Percentiles rank a stretch among this genome's conserved stretches.
phyloP scores from a whole-genome alignment of 768 basidiomycete species.

The Brasilioporus rufonigricans region DNA sequence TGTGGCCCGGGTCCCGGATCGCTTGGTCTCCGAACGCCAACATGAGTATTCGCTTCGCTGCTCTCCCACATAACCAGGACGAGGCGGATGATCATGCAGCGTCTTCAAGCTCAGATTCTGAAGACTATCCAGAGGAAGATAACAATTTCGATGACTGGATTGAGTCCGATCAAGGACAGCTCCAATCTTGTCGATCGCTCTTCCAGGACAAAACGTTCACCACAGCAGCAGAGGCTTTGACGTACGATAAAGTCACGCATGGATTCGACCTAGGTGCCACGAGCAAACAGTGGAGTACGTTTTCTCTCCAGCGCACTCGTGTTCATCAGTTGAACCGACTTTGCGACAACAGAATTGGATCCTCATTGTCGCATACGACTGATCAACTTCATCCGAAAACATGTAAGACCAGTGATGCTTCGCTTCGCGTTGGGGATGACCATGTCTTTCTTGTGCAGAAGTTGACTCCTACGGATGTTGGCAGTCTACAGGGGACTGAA shows the following conservation, averaged over 20 bases:
- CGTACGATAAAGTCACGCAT: slow-evolving; percentile 58
- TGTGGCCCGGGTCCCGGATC: not conserved
- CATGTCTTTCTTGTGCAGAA: slow-evolving; percentile 41
- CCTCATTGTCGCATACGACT: slow-evolving; percentile 76
- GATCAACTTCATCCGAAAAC: slow-evolving; percentile 84
- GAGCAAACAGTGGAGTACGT: slow-evolving; percentile 56
- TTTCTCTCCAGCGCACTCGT: not conserved
- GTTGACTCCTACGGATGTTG: slow-evolving; percentile 43
- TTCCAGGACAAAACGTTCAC: slow-evolving; percentile 67
- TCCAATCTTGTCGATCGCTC: slow-evolving; percentile 62
- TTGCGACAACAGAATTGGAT: slow-evolving; percentile 56
- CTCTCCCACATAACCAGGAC: slow-evolving; percentile 1
- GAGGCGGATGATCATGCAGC: slow-evolving; percentile 9
- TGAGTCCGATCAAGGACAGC: slow-evolving; percentile 59
- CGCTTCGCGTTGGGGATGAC: not conserved
- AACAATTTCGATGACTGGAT: slow-evolving; percentile 80
- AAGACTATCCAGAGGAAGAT: slow-evolving; percentile 40
- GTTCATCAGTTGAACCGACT: not conserved
- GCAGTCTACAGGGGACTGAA: slow-evolving; percentile 51
- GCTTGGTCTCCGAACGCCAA: not conserved
- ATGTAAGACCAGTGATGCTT: slow-evolving; percentile 39
- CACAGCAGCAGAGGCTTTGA: slow-evolving; percentile 56
- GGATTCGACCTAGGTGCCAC: slow-evolving; percentile 59
- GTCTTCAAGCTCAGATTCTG: slow-evolving; percentile 25
- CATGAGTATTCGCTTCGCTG: slow-evolving; percentile 33